Evolutionary conservation across 768 basidiomycete species (phyloP), one percentile per base, ranked within the genome.

Genomic region (Calocera cornea): DNA sequence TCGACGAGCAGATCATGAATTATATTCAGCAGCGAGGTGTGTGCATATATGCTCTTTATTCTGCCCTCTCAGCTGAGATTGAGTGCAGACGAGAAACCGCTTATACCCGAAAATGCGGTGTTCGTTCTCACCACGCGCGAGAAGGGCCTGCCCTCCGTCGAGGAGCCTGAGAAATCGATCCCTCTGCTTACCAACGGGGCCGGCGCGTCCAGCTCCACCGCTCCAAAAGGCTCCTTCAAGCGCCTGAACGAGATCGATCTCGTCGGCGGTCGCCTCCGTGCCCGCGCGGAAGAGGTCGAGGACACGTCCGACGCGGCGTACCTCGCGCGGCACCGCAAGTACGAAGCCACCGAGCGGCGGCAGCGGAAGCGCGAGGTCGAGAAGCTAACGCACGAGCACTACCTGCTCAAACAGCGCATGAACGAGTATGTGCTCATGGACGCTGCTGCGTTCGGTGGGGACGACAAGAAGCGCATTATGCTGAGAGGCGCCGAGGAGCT

Each of bases 361-460:
- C 86, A 87, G 73, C 87, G 92, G 2, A 78, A 90, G 36, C 85
- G 92, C 66, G 92, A 95, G 77, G 92, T 92, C 77, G 92, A 95
- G 77, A 92, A 92, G 74, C 83, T 95, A 66, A 88, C 89, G 76
- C 88, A 92, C 71, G 92, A 94, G 73, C 90, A 92, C 71, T 92
- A 93, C 78, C 92, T 92, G 74, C 84, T 95, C 73, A 88, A 89
- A 75, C 88, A 92, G 73, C 85, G 92, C 38, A 88, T 94, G 69
- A 91, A 94, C 65, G 88, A 93, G 73, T 81, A 94, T 67, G 83
- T 81, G 66, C 81, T 79, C 31, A 88, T 94, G 86, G 89, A 69
- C 31, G 27, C 65, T 24, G 27, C 27, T 14, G 50, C 68, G 10
- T 69, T 70, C 49, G 50, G 54, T 2, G 54, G 54, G 5, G 54